Evolutionary conservation across 2,329 filamentous ascomycete species (phyloP), one percentile per base, ranked within the genome.

Genomic region (Diaporthe sp.): DNA sequence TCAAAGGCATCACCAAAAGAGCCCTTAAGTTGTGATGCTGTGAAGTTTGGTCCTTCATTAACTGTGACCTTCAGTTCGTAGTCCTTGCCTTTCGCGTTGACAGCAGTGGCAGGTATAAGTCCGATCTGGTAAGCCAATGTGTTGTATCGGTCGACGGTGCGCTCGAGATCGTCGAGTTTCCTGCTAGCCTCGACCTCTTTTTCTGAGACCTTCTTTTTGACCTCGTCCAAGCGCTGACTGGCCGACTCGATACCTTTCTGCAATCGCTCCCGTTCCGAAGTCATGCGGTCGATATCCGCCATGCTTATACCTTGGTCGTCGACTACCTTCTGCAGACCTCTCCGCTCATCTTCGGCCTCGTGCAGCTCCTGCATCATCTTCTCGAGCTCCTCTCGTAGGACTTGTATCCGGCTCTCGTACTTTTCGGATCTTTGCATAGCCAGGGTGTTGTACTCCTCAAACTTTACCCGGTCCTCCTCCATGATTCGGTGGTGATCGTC

Each of bases 221-320:
- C 90, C 77, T 98, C 97, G 74, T 98, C 96, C 0, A 98, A 88
- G 71, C 95, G 90, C 73, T 91, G 88, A 8, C 91, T 89, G 0
- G 95, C 94, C 2, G 92, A 90, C 79, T 98, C 95, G 59, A 98
- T 93, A 57, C 93, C 94, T 80, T 94, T 96, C 78, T 98, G 95
- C n/a, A 99, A 89, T 62, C 97, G 92, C 81, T 99, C 97, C 72
- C 96, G 93, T 83, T 99, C 97, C 49, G 94, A 93, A 79, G 95
- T 98, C 96, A 99, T 98, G 84, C 97, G 95, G 89, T 99, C 97
- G 82, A 99, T 98, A 89, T 99, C 97, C 85, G 97, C 94, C 85
- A 98, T 97, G 81, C 95, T 97, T 82, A 99, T 96, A 3, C 97
- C 97, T 82, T 98, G 95, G 79, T 94, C 93, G 83, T 98, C 97